phyloP scores from a whole-genome alignment of 2,329 filamentous ascomycete species.

The Aspergillus novofumigatus region DNA sequence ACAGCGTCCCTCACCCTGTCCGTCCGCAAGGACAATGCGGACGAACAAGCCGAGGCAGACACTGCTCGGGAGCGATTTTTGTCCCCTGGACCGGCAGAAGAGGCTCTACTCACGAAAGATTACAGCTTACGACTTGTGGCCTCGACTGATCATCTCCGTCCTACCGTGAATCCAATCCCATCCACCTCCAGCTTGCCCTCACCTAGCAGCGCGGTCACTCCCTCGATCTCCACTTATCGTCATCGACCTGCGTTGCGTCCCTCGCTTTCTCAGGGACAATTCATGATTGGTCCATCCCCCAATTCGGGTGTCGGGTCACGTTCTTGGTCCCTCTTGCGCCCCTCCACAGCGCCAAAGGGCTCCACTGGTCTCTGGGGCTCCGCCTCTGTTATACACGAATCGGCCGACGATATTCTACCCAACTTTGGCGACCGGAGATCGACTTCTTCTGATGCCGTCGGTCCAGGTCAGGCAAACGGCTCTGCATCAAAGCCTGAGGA shows the following conservation, averaged over 20 bases:
- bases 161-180: constrained; percentile 34
- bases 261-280: constrained; percentile 23
- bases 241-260: constrained; percentile 28
- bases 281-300: constrained; percentile 21
- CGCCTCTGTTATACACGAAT: constrained; percentile 16
- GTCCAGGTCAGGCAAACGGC: neutral
- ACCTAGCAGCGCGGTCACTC: constrained; percentile 17
- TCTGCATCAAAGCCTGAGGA: neutral
- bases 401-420: constrained; percentile 32
- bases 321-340: constrained; percentile 21
- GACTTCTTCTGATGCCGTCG: constrained; percentile 6
- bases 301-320: constrained; percentile 12
- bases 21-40: constrained; percentile 49
- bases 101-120: constrained; percentile 43
- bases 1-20: constrained; percentile 92
- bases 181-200: constrained; percentile 23
- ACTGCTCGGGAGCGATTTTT: neutral
- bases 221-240: constrained; percentile 28
- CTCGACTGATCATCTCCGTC: constrained; percentile 58
- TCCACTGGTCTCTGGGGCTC: constrained; percentile 37
- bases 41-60: neutral
- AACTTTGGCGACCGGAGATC: constrained; percentile 31
- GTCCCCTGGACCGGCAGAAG: constrained; percentile 12
- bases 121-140: constrained; percentile 59
- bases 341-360: constrained; percentile 19